Percentiles rank a stretch among this genome's conserved stretches.
Evolutionary conservation across 2,329 filamentous ascomycete genomes (phyloP).

Genomic region (Penicillium frequentans): DNA sequence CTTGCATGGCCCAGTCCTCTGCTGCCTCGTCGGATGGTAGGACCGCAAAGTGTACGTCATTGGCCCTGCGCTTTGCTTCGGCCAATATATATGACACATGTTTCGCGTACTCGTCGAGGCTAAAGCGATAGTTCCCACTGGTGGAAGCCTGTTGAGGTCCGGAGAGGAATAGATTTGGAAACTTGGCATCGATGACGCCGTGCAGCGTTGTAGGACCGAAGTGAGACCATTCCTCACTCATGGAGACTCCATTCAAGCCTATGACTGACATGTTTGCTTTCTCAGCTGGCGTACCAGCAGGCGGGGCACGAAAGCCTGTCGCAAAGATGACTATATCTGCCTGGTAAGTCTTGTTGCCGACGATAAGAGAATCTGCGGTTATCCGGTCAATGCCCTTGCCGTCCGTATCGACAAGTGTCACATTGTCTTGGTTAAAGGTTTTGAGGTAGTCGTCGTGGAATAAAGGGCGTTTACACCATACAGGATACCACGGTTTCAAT

Average conservation of each 20-base stretch:
- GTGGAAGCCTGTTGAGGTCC: conserved; percentile 42
- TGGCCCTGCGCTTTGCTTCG: conserved; percentile 27
- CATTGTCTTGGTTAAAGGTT: conserved; percentile 32
- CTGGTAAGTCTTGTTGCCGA: background rate
- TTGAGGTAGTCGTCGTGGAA: conserved; percentile 42
- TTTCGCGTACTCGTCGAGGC: conserved; percentile 34
- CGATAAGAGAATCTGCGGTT: background rate
- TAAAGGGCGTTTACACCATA: conserved; percentile 61
- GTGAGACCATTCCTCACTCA: conserved; percentile 47
- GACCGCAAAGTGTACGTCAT: conserved; percentile 22
- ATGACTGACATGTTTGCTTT: conserved; percentile 39
- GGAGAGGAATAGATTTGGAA: conserved; percentile 56
- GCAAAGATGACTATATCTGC: conserved; percentile 11
- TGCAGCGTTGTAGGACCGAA: conserved; percentile 52
- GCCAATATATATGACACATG: conserved; percentile 48
- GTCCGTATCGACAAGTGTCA: conserved; percentile 30
- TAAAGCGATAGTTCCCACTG: conserved; percentile 39
- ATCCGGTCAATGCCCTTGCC: conserved; percentile 11
- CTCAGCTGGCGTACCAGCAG: conserved; percentile 28
- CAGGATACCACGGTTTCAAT: conserved; percentile 59
- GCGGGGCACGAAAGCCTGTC: conserved; percentile 6
- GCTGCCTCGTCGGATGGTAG: conserved; percentile 50
- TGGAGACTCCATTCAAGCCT: conserved; percentile 46
- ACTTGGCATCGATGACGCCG: conserved; percentile 48
- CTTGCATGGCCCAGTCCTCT: conserved; percentile 47